These are phyloP conservation scores for Neurospora africana DNA, from an alignment of 495 filamentous ascomycete species.

Conservation along the genomic window DNA sequence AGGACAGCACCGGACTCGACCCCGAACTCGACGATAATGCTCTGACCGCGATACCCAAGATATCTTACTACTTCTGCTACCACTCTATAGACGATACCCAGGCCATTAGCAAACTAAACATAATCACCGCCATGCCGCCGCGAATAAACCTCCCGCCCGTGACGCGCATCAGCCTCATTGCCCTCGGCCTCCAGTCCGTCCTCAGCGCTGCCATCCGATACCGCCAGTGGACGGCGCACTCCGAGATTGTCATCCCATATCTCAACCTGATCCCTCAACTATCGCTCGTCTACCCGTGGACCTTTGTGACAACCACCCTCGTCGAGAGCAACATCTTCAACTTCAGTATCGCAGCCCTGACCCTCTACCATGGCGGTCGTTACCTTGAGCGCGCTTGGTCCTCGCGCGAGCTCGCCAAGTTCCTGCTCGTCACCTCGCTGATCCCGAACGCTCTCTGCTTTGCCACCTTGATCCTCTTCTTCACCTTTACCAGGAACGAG, in stretches of 20 bases:
- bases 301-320: slow-evolving; percentile 72
- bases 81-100: slow-evolving; percentile 1
- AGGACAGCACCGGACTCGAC: not conserved
- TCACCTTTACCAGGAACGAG: slow-evolving; percentile 56
- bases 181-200: slow-evolving; percentile 63
- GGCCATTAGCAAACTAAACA: slow-evolving; percentile 5
- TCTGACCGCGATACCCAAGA: not conserved
- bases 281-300: slow-evolving; percentile 86
- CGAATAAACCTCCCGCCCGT: slow-evolving; percentile 88
- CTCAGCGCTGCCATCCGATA: slow-evolving; percentile 72
- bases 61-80: not conserved
- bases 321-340: slow-evolving; percentile 93
- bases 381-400: slow-evolving; percentile 97
- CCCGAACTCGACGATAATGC: not conserved
- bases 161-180: slow-evolving; percentile 69
- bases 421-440: slow-evolving; percentile 64
- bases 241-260: slow-evolving; percentile 64
- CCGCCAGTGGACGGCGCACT: slow-evolving; percentile 46
- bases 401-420: slow-evolving; percentile 84
- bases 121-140: slow-evolving; percentile 52
- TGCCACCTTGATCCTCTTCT: slow-evolving; percentile 60
- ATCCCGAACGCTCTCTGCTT: slow-evolving; percentile 73
- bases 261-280: slow-evolving; percentile 74
- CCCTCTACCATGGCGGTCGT: slow-evolving; percentile 85
- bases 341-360: slow-evolving; percentile 64